Evolutionary conservation across 345 rosid genomes (phyloP), one percentile per base, ranked within the genome.

Genomic region (Linum lewisii): DNA sequence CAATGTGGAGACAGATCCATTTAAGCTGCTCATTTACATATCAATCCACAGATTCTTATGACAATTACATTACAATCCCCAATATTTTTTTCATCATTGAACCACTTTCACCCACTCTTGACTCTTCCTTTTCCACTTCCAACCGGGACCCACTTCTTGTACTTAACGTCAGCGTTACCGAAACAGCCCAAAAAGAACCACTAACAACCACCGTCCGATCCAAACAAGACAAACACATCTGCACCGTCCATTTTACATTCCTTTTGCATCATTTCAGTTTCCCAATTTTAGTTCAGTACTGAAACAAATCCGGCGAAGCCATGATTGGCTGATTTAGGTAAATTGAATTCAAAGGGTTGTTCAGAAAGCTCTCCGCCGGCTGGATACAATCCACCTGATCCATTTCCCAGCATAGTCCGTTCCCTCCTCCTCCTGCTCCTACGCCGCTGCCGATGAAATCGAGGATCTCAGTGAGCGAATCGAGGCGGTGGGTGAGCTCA

Each of bases 261-360:
- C 34, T 8, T 29, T n/a, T n/a, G 38, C 10, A 5, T 34, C 38
- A 34, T 34, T 34, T 34, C 38, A 6, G 10, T 34, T 34, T 11
- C 38, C 10, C 38, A 5, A 5, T 34, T 7, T 42, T 42, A 42
- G 1, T 42, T 62, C 64, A 66, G 24, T 66, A 71, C 63, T 58
- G 75, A 21, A 66, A 71, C 44, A 71, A 45, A 62, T 62, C 64
- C 7, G 70, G 67, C 20, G 75, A 71, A 16, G 75, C 64, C 75
- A 71, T 66, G 67, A 71, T 51, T 53, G 75, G 67, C 19, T 66
- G 75, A 54, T 66, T 71, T 16, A 66, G 60, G 52, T 61, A 60
- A 19, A 71, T 19, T 37, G 52, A 13, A 51, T 51, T 65, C 19
- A 51, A 26, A 18, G 69, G 66, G 62, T 65, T 71, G 26, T 61